Base-by-base conservation (phyloP, 805 yeast species). In the Monosporozyma solicola region DNA sequence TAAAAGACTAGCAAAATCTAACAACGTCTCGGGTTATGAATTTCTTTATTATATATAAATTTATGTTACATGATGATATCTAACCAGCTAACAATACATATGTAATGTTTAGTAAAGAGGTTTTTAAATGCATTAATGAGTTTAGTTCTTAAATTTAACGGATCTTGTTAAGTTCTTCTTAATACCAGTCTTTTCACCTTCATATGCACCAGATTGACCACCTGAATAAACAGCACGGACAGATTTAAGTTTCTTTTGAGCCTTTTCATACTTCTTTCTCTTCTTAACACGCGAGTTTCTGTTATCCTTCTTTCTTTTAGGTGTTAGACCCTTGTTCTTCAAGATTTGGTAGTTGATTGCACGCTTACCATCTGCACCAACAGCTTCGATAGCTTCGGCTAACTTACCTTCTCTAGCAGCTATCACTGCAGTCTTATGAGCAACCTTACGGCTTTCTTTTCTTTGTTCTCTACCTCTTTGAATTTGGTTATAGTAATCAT, bases 211-310 rank as follows among this genome's bases (percentile, higher is more conserved):
- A 56, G 80, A 75, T 50, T 80, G 87, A 20, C 76, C 75, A 49
- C 76, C 76, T 61, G 84, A 79, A 76, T 85, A 90, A n/a, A 90
- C 97, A 52, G 87, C 88, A 70, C 96, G 85, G 58, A 87, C 85
- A 51, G 96, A 86, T 66, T 84, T 83, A 71, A 94, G 84, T 70
- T 89, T 89, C 88, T 89, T 92, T 75, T 89, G 83, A 31, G 99
- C 99, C 68, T 80, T 78, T 58, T 89, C 98, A 75, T 87, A 94
- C 81, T 88, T 88, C 83, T 84, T 87, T 78, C 99, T 86, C 95
- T 92, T 94, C 79, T 94, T 94, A 63, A 94, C 98, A 74, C 99
- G 85, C 45, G 98, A 81, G 69, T 94, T 94, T 72, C 97, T 82
- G 76, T 87, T 83, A 59, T 88, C 97, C 78, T 94, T 94, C 76